Percentiles rank a stretch among this genome's conserved stretches.
phyloP scores from a whole-genome alignment of 2,329 filamentous ascomycete species.

The Talaromyces amestolkiae region DNA sequence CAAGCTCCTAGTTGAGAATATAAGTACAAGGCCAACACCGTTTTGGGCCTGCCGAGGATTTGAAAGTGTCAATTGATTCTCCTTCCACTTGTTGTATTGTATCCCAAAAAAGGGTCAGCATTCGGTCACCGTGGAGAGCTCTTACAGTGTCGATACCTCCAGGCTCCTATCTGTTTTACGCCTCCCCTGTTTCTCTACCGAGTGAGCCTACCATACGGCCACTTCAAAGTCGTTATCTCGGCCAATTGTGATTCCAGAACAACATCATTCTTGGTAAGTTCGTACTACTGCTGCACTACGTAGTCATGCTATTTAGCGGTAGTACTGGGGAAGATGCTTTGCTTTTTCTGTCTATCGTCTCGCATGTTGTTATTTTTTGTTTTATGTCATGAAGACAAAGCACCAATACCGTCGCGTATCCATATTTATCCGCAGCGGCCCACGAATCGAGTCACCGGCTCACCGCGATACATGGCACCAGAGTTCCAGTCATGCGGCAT shows the following conservation, averaged over 20 bases:
- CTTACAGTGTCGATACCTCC: background rate
- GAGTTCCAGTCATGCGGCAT: constrained; percentile 1
- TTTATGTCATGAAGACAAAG: background rate
- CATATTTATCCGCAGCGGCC: constrained; percentile 9
- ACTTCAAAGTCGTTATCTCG: background rate
- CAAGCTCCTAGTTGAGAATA: background rate
- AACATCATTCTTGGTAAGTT: background rate
- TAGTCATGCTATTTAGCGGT: background rate
- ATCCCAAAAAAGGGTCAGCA: background rate
- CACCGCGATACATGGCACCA: constrained; percentile 9
- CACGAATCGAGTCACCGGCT: constrained; percentile 17
- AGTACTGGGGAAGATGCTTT: background rate
- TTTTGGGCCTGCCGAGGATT: background rate
- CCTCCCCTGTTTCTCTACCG: background rate
- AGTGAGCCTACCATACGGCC: background rate
- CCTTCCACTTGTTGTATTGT: background rate
- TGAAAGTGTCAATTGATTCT: background rate
- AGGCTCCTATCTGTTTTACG: background rate
- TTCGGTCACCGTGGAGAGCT: background rate
- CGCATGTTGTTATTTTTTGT: background rate
- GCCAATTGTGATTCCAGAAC: background rate
- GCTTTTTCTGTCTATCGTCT: background rate
- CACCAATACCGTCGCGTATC: background rate
- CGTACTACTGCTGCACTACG: background rate
- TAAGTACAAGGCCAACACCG: background rate